phyloP scores from a whole-genome alignment of 2,329 filamentous ascomycete genomes.

The Fusarium pseudoanthophilum region DNA sequence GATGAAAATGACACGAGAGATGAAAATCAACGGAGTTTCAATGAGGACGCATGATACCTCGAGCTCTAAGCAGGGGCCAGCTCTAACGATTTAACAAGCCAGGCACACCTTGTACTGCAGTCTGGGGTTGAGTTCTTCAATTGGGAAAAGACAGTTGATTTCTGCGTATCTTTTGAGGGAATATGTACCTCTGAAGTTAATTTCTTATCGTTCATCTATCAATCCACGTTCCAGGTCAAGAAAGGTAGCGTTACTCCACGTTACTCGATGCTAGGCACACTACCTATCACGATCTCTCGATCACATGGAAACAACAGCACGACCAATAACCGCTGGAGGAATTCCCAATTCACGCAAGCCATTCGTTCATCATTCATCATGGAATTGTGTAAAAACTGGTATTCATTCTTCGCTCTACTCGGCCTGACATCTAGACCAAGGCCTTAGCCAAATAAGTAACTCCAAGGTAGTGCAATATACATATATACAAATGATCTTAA shows the following conservation, averaged over 20 bases:
- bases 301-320: background rate
- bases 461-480: slow-evolving; percentile 19
- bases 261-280: background rate
- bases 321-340: slow-evolving; percentile 5
- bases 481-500: slow-evolving; percentile 19
- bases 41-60: background rate
- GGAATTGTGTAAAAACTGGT: background rate
- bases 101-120: slow-evolving; percentile 8
- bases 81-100: slow-evolving; percentile 6
- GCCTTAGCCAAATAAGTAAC: slow-evolving; percentile 14
- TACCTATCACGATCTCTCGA: slow-evolving; percentile 3
- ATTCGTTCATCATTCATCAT: background rate
- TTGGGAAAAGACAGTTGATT: background rate
- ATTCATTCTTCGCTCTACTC: slow-evolving; percentile 26
- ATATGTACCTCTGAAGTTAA: background rate
- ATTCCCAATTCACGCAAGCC: background rate
- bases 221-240: background rate
- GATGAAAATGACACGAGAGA: background rate
- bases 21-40: slow-evolving; percentile 10
- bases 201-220: background rate
- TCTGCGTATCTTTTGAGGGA: background rate
- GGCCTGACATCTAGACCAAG: background rate
- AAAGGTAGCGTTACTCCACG: background rate
- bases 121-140: background rate
- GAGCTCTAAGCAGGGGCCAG: slow-evolving; percentile 8